A percentile compares a stretch with the other conserved stretches of the same genome.
phyloP scores from a whole-genome alignment of 305 asterid species.

The Stenogyne calaminthoides region DNA sequence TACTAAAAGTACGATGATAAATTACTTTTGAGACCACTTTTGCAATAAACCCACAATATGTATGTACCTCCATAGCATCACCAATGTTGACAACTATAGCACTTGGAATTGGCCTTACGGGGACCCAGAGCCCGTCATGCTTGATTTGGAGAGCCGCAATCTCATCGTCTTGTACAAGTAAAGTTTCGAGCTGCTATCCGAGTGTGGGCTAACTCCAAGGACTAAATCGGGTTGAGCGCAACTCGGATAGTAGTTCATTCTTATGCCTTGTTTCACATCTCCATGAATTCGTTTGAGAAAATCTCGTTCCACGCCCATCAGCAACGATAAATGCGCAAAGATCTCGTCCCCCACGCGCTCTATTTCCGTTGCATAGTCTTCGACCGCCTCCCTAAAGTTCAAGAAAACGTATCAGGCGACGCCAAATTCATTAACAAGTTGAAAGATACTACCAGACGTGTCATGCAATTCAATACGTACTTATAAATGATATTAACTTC shows the following conservation, averaged over 20 bases:
- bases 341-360: conserved; percentile 39
- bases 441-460: too few species aligned
- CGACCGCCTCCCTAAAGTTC: conserved; percentile 38
- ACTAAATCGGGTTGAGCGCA: conserved; percentile 49
- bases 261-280: conserved; percentile 36
- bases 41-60: too few species aligned
- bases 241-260: conserved; percentile 46
- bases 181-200: conserved; percentile 42
- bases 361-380: conserved; percentile 41
- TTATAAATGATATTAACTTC: too few species aligned
- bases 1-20: too few species aligned
- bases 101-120: conserved; percentile 43
- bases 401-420: not conserved
- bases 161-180: conserved; percentile 44
- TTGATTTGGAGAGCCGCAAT: conserved; percentile 38
- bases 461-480: too few species aligned
- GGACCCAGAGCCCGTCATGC: conserved; percentile 45
- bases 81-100: conserved; percentile 48
- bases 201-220: conserved; percentile 54
- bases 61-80: conserved; percentile 39
- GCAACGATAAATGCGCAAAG: conserved; percentile 32
- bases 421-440: too few species aligned
- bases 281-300: conserved; percentile 35
- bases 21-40: too few species aligned
- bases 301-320: conserved; percentile 39